Percentiles rank a stretch among this genome's conserved stretches.
phyloP scores from a whole-genome alignment of 805 yeast genomes.

The Ogataea zsoltii region DNA sequence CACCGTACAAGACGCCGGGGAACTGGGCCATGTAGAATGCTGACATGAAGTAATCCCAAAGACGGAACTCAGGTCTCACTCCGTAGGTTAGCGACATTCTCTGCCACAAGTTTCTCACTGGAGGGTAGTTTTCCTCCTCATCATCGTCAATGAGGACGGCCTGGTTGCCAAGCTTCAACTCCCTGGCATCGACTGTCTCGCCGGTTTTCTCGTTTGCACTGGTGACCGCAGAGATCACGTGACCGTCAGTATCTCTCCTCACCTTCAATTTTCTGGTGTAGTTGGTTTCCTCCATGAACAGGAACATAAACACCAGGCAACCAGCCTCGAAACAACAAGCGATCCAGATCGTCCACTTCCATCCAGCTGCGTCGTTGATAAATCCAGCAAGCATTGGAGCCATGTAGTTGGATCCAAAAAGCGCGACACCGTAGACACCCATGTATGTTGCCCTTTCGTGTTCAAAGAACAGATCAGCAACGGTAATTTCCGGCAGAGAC shows the following conservation, averaged over 20 bases:
- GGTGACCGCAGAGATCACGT: slow-evolving; percentile 24
- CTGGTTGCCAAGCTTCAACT: slow-evolving; percentile 30
- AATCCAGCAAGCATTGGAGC: slow-evolving; percentile 65
- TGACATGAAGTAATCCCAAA: slow-evolving; percentile 33
- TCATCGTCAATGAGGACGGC: slow-evolving; percentile 28
- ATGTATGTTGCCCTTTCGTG: slow-evolving; percentile 51
- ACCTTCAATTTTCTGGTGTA: slow-evolving; percentile 38
- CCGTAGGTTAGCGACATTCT: slow-evolving; percentile 45
- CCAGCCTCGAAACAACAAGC: slow-evolving; percentile 48
- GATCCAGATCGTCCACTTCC: slow-evolving; percentile 54
- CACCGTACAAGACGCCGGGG: slow-evolving; percentile 63
- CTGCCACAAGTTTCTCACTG: slow-evolving; percentile 41
- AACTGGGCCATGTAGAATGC: slow-evolving; percentile 44
- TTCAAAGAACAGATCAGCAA: slow-evolving; percentile 51
- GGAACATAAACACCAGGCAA: slow-evolving; percentile 39
- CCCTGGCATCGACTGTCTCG: slow-evolving; percentile 12
- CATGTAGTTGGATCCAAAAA: slow-evolving; percentile 53
- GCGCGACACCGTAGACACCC: slow-evolving; percentile 53
- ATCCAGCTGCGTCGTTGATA: slow-evolving; percentile 49
- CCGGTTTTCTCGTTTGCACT: slow-evolving; percentile 19
- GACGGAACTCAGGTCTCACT: slow-evolving; percentile 30
- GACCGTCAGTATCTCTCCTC: slow-evolving; percentile 26
- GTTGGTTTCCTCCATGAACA: slow-evolving; percentile 58
- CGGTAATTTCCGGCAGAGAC: slow-evolving; percentile 49
- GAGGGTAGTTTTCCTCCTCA: slow-evolving; percentile 22